Base-by-base conservation (phyloP, 352 stramenopile species). In the Bremia lactucae region DNA sequence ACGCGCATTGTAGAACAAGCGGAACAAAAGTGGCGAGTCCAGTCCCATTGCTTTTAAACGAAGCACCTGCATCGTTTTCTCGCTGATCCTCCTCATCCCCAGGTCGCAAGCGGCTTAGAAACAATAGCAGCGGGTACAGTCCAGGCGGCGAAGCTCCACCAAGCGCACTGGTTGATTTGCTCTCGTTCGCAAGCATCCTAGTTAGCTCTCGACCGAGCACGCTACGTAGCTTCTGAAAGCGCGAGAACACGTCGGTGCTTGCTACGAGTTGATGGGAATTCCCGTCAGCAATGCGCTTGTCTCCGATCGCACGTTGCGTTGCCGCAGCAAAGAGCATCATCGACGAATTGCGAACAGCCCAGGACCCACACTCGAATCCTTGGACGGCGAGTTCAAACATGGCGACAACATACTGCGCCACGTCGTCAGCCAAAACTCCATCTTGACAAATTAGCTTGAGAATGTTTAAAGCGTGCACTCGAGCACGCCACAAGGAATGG, bases 241-340 rank as follows among this genome's bases (percentile, higher is more conserved):
- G 76, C 10, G 73, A 81, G 46, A 93, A 91, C 1, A 93, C 74
- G 24, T 88, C 74, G 13, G 61, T 52, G 31, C 72, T 78, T 10
- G 75, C 49, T n/a, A 91, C 65, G 31, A 80, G 75, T 44, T 72
- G 50, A n/a, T 52, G 42, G 5, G 63, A 76, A 19, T 68, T 67
- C 16, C 75, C 75, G 37, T 91, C 81, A 8, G 78, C 78, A 45
- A 90, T 78, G 21, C 82, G 74, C 45, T 93, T 90, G 46, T 91
- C 78, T 34, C 76, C 78, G 31, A 93, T 71, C 15, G 72, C 78
- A 34, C 81, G 72, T 49, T 90, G 78, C 1, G 75, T 84, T 2
- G 74, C 66, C 0, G 83, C 83, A 2, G 80, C 72, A 36, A 94
- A 95, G 29, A 95, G 71, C 85, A 95, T 95, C 83, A 95, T 95